Conservation (phyloP, 2,329 filamentous ascomycete genomes). For the Periconia sp. region DNA sequence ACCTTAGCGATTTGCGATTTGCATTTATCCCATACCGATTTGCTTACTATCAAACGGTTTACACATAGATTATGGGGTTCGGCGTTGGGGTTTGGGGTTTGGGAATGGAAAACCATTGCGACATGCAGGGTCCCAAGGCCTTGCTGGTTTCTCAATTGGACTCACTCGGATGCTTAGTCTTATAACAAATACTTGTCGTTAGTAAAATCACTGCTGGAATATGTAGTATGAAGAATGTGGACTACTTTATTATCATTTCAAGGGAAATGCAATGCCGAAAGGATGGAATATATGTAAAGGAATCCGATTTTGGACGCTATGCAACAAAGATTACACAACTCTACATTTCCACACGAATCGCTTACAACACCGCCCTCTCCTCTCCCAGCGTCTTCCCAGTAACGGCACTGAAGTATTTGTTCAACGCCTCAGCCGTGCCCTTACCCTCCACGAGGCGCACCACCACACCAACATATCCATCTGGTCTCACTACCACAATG, state of each 20-base stretch:
- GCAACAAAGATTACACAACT: background rate
- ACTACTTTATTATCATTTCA: too few species aligned
- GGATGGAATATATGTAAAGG: background rate
- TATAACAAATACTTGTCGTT: background rate
- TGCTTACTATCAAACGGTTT: background rate
- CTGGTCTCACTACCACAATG: slow-evolving; percentile 80
- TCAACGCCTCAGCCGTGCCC: slow-evolving; percentile 80
- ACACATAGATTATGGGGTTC: background rate
- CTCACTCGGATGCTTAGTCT: background rate
- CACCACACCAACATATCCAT: slow-evolving; percentile 83
- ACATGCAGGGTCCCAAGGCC: background rate
- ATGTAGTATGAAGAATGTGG: background rate
- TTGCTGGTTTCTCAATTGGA: background rate
- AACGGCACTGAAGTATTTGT: slow-evolving; percentile 79
- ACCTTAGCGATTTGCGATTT: background rate
- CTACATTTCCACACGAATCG: background rate
- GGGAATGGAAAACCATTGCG: background rate
- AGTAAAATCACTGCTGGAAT: background rate
- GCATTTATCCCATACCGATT: background rate
- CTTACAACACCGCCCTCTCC: slow-evolving; percentile 36
- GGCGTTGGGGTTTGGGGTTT: background rate
- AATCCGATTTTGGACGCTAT: background rate
- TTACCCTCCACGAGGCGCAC: slow-evolving; percentile 72
- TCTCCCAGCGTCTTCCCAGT: slow-evolving; percentile 60
- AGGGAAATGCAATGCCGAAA: too few species aligned